A percentile compares a stretch with the other conserved stretches of the same genome.
phyloP scores from a whole-genome alignment of 257 asterid genomes.

The Marsdenia floribunda region DNA sequence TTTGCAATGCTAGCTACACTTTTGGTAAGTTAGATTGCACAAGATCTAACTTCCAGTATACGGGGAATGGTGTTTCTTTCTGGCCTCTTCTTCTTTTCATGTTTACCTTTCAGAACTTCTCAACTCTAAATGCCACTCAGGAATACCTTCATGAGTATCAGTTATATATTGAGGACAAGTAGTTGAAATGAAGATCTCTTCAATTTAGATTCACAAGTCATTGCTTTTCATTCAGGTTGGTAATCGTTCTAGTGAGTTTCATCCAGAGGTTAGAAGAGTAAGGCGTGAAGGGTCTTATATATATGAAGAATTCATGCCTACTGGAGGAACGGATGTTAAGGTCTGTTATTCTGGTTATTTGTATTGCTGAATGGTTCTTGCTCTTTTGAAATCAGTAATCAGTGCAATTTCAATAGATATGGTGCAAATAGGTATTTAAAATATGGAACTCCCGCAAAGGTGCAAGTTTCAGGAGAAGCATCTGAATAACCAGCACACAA shows the following conservation, averaged over 20 bases:
- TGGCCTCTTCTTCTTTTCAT: neutral
- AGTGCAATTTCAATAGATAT: neutral
- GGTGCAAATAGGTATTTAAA: neutral
- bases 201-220: slow-evolving; percentile 7
- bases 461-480: neutral
- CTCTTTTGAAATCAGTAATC: neutral
- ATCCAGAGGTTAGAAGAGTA: slow-evolving; percentile 93
- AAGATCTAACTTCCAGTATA: neutral
- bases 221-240: slow-evolving; percentile 64
- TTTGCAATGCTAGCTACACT: neutral
- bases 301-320: slow-evolving; percentile 99
- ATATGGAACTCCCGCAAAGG: too few relatives aligned
- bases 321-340: slow-evolving; percentile 99
- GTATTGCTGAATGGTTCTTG: neutral
- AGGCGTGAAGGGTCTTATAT: slow-evolving; percentile 99
- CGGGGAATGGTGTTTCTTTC: neutral
- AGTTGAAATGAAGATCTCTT: neutral
- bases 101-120: neutral
- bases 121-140: neutral
- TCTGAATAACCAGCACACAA: neutral
- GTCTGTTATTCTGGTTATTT: slow-evolving; percentile 23
- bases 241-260: slow-evolving; percentile 96
- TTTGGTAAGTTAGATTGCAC: neutral
- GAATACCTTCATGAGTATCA: neutral
- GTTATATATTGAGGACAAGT: neutral